These are phyloP conservation scores for Camelina hispida DNA, from an alignment of 345 rosid genomes.

Conservation along the genomic window DNA sequence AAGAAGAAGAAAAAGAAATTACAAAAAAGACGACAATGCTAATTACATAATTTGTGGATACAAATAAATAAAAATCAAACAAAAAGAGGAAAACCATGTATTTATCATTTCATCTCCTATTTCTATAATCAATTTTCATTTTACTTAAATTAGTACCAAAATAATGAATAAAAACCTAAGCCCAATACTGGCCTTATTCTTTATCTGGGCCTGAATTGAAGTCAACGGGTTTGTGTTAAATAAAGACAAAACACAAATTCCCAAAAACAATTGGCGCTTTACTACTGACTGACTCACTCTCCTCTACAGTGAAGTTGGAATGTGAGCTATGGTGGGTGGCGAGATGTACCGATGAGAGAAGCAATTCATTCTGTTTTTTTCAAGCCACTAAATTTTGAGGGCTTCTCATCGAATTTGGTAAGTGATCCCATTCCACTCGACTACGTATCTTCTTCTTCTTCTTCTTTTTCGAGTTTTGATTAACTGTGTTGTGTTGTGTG, in stretches of 20 bases:
- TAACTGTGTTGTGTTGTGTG: background rate
- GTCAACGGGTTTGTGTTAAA: background rate
- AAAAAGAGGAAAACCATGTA: too few species aligned
- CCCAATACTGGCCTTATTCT: background rate
- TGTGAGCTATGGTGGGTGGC: slow-evolving; percentile 28
- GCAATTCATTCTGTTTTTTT: background rate
- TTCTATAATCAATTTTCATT: too few species aligned
- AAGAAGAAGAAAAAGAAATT: too few species aligned
- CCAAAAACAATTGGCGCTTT: slow-evolving; percentile 23
- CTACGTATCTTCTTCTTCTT: background rate
- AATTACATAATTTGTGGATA: too few species aligned
- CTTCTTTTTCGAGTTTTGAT: background rate
- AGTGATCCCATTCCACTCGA: slow-evolving; percentile 2
- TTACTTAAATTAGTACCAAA: background rate
- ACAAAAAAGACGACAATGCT: background rate
- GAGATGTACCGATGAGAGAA: slow-evolving; percentile 20
- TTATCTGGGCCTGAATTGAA: background rate
- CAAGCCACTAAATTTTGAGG: background rate
- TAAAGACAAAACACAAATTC: slow-evolving; percentile 7
- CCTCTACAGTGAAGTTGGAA: background rate
- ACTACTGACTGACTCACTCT: background rate
- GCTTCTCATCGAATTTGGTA: slow-evolving; percentile 21
- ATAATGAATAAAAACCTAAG: background rate
- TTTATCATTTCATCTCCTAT: background rate
- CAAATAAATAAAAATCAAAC: too few species aligned